A percentile compares a stretch with the other conserved stretches of the same genome.
phyloP scores from a whole-genome alignment of 139 green algal genomes.

The Desmodesmus armatus region DNA sequence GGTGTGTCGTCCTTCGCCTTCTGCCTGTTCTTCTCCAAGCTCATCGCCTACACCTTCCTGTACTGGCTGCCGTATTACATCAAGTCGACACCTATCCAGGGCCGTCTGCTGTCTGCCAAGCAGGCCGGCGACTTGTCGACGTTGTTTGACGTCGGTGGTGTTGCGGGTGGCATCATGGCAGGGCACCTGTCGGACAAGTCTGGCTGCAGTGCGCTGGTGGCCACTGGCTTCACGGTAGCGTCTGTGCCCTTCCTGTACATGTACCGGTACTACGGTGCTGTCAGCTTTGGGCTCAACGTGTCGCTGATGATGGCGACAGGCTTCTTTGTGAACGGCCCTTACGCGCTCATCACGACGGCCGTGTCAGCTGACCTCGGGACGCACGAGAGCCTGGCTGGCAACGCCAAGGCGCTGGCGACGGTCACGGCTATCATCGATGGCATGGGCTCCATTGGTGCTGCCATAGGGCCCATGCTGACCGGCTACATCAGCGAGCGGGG shows the following conservation, averaged over 20 bases:
- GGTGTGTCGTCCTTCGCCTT: constrained; percentile 91
- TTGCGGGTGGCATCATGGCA: constrained; percentile 89
- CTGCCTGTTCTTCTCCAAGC: constrained; percentile 97
- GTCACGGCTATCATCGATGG: constrained; percentile 98
- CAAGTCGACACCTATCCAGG: constrained; percentile 79
- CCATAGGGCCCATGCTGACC: constrained; percentile 91
- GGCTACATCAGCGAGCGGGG: constrained; percentile 83
- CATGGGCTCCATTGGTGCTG: constrained; percentile 93
- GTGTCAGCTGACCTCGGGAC: constrained; percentile 96
- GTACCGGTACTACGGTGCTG: constrained; percentile 77
- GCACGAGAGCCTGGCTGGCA: constrained; percentile 88
- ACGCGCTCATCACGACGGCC: constrained; percentile 97
- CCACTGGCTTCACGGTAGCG: constrained; percentile 81
- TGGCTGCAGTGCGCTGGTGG: constrained; percentile 74
- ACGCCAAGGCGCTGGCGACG: constrained; percentile 91
- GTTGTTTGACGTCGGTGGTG: constrained; percentile 95
- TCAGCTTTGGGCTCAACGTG: constrained; percentile 80
- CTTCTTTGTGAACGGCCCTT: constrained; percentile 97
- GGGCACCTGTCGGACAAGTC: constrained; percentile 89
- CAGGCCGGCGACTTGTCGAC: constrained; percentile 87
- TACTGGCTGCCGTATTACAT: constrained; percentile 99
- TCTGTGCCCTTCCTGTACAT: constrained; percentile 87
- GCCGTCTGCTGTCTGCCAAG: constrained; percentile 70
- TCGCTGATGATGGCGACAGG: constrained; percentile 87
- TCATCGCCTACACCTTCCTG: constrained; percentile 98